Base-by-base conservation (phyloP, 306 rosid species). In the Lathyrus sativus region DNA sequence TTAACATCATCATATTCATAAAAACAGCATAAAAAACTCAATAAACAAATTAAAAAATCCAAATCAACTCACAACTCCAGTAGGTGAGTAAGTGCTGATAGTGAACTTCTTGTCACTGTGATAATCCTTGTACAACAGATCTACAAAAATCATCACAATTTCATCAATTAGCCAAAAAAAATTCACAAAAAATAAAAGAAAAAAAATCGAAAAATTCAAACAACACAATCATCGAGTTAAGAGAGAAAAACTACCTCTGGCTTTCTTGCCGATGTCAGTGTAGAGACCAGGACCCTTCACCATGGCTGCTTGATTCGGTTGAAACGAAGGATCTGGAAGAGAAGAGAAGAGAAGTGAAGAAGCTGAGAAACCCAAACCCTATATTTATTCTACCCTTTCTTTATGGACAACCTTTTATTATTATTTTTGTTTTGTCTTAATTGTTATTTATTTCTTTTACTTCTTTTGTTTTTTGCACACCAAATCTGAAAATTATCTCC, bases 231-330 rank as follows among this genome's bases (percentile, higher is more conserved):
- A 14, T 56, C 2, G 12, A 6, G 39, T 2, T 5, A 0, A 13
- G 62, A 78, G 26, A 28, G 11, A 58, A 6, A 76, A 66, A 26
- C 54, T 44, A 86, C 92, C 97, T 82, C 92, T 81, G 35, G 97
- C 89, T 69, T 77, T 88, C 75, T 90, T 93, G 83, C 97, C 98
- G 76, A 93, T 88, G 55, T 93, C 97, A 33, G 96, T 41, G 89
- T 90, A 93, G 67, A 93, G 97, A 43, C 98, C 98, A 6, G 98
- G 98, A 79, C 98, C 98, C 79, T 85, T 91, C 28, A 64, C 91
- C 98, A 93, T 93, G 50, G 73, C 62, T 55, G 28, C 58, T 45
- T n/a, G 56, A 15, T 19, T 35, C 37, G 28, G 39, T 35, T 60
- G 76, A 84, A 78, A 76, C 54, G 71, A 78, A 76, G 46, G 64